phyloP scores from a whole-genome alignment of 1,284 basidiomycete genomes.

The Ustilago curta region DNA sequence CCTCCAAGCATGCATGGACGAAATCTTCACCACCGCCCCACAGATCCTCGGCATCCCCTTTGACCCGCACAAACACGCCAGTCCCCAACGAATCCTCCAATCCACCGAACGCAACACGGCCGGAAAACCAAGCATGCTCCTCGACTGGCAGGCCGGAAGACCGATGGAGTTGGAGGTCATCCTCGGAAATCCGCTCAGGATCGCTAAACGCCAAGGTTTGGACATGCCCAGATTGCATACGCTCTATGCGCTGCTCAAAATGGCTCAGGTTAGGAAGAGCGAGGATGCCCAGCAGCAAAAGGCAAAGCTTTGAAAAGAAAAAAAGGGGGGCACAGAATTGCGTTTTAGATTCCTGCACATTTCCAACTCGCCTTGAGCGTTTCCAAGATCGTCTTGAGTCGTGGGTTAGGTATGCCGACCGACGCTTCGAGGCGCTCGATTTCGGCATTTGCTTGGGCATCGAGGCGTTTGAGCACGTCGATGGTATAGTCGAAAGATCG shows the following conservation, averaged over 20 bases:
- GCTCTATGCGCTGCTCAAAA: constrained; percentile 71
- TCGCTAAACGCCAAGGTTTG: constrained; percentile 68
- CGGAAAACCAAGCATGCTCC: constrained; percentile 71
- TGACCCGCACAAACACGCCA: constrained; percentile 68
- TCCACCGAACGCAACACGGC: constrained; percentile 70
- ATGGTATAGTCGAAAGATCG: constrained; percentile 64
- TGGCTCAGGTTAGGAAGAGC: constrained; percentile 64
- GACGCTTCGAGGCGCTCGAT: constrained; percentile 39
- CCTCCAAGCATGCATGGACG: constrained; percentile 70
- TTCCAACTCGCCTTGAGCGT: constrained; percentile 49
- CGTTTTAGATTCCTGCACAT: too few species aligned
- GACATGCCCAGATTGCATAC: constrained; percentile 70
- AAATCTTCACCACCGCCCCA: constrained; percentile 70
- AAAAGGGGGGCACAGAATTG: too few species aligned
- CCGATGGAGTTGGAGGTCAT: constrained; percentile 71
- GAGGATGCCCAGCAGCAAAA: constrained; percentile 15
- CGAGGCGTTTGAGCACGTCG: constrained; percentile 55
- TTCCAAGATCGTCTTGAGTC: constrained; percentile 51
- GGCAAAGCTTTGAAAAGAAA: constrained; percentile 26
- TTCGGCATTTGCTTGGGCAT: constrained; percentile 54
- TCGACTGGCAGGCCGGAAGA: constrained; percentile 70
- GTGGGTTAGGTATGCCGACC: constrained; percentile 39
- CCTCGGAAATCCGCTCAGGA: constrained; percentile 65
- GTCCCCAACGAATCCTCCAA: constrained; percentile 69
- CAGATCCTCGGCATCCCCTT: constrained; percentile 68